A percentile compares a stretch with the other conserved stretches of the same genome.
Evolutionary conservation across 108 stramenopile species (phyloP).

Genomic region (Cyclotella kingstonii): DNA sequence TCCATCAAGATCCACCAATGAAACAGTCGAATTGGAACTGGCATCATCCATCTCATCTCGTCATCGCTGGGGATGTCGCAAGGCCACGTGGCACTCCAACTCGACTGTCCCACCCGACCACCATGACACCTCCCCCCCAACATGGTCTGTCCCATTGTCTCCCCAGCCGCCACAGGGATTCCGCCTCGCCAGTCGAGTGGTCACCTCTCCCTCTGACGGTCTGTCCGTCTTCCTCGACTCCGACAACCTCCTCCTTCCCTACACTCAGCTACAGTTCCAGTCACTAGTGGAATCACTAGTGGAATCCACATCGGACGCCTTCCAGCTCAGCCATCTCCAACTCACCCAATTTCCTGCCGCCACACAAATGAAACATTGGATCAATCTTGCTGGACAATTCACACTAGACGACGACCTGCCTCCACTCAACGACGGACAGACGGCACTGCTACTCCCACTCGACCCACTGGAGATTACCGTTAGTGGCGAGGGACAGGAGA

Average conservation of each 20-base stretch:
- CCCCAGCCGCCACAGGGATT: constrained; percentile 44
- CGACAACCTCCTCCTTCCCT: too few species aligned
- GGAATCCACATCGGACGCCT: constrained; percentile 45
- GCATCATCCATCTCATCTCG: too few species aligned
- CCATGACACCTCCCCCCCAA: too few species aligned
- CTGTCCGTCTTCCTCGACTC: constrained; percentile 45
- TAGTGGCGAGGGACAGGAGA: constrained; percentile 39
- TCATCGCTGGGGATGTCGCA: too few species aligned
- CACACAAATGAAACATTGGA: constrained; percentile 34
- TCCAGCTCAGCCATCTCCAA: constrained; percentile 26
- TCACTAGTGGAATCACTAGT: too few species aligned
- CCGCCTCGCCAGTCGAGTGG: constrained; percentile 26
- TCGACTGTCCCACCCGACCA: too few species aligned
- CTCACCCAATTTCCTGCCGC: constrained; percentile 35
- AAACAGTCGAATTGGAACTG: too few species aligned
- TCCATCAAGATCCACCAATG: too few species aligned
- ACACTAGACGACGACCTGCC: constrained; percentile 20
- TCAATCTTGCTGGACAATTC: constrained; percentile 41
- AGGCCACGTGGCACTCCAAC: too few species aligned
- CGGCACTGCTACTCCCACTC: constrained; percentile 31
- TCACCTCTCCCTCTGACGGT: constrained; percentile 47
- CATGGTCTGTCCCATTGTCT: background rate
- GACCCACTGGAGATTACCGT: constrained; percentile 42
- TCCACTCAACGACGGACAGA: constrained; percentile 20
- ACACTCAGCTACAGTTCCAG: too few species aligned